These are phyloP conservation scores for Rubus idaeus DNA, from an alignment of 306 rosid species.

Conservation along the genomic window DNA sequence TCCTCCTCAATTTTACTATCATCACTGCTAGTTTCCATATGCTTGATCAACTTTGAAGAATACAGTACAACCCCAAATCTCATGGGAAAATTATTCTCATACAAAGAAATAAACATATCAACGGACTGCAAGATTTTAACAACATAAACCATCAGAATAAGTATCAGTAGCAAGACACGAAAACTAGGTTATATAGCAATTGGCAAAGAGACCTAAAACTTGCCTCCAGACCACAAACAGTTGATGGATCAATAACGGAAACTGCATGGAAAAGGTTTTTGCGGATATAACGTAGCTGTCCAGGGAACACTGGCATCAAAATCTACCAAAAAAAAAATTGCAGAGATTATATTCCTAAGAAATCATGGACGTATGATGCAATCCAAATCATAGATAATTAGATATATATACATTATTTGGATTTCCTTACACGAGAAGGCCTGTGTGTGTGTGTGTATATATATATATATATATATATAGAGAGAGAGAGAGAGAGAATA, in stretches of 20 bases:
- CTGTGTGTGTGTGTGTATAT: neutral
- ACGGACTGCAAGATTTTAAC: constrained; percentile 68
- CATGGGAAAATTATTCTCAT: constrained; percentile 77
- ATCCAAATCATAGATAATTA: constrained; percentile 1
- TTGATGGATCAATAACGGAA: constrained; percentile 84
- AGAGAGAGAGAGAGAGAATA: constrained; percentile 11
- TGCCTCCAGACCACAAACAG: constrained; percentile 82
- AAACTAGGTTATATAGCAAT: constrained; percentile 10
- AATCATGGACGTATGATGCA: neutral
- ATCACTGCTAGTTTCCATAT: constrained; percentile 40
- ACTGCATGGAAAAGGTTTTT: constrained; percentile 93
- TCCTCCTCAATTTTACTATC: constrained; percentile 55
- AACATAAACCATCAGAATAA: constrained; percentile 15
- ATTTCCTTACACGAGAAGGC: neutral
- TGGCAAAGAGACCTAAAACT: constrained; percentile 36
- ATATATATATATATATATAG: neutral
- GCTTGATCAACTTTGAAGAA: constrained; percentile 73
- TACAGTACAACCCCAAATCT: constrained; percentile 86
- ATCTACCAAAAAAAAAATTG: constrained; percentile 47
- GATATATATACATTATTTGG: neutral
- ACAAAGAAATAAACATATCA: constrained; percentile 66
- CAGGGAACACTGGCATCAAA: constrained; percentile 97
- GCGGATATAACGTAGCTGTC: constrained; percentile 92
- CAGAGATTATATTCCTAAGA: neutral
- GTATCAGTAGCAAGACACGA: constrained; percentile 28